Evolutionary conservation across 768 basidiomycete genomes (phyloP), one percentile per base, ranked within the genome.

Genomic region (Paxillus involutus): DNA sequence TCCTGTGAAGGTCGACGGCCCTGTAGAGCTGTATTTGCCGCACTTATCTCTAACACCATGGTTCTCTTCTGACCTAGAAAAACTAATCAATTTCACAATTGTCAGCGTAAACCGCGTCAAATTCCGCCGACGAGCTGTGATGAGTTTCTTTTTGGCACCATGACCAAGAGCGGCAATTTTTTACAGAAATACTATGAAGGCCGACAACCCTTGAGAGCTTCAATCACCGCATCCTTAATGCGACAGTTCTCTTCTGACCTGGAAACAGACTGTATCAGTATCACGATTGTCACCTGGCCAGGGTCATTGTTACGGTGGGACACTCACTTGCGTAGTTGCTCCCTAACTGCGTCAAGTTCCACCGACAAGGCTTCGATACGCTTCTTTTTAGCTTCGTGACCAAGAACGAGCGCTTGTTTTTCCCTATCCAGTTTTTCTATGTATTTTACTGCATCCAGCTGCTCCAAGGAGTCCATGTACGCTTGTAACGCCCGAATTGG

Each of bases 401-500:
- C 68, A 42, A 72, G 68, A 42, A 70, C 70, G 44, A 73, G 64
- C 19, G 77, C 74, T 9, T 59, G 58, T 10, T 66, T 56, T 51
- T 72, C 73, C 36, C 74, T 67, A 55, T 81, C 77, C 36, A 80
- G 67, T 49, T 67, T 71, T 33, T 55, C 55, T 40, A 80, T 64
- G 46, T 75, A 71, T 9, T 64, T 61, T 40, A 57, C 51, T 0
- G 71, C 37, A 13, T 42, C 47, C 30, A 64, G 47, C 14, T 62
- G 57, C 1, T 54, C 46, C 1, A 67, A n/a, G 1, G 47, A 21
- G 2, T 57, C 53, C 1, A 69, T 35, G 14, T 62, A 55, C 2
- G 10, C 16, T 6, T 17, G 4, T 11, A 60, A 21, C 3, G 19
- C 9, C 24, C 43, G 10, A 3, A 53, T 17, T 0, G 29, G 10